A percentile compares a stretch with the other conserved stretches of the same genome.
These are phyloP conservation scores for Acacia crassicarpa DNA, from an alignment of 306 rosid species.

Conservation along the genomic window DNA sequence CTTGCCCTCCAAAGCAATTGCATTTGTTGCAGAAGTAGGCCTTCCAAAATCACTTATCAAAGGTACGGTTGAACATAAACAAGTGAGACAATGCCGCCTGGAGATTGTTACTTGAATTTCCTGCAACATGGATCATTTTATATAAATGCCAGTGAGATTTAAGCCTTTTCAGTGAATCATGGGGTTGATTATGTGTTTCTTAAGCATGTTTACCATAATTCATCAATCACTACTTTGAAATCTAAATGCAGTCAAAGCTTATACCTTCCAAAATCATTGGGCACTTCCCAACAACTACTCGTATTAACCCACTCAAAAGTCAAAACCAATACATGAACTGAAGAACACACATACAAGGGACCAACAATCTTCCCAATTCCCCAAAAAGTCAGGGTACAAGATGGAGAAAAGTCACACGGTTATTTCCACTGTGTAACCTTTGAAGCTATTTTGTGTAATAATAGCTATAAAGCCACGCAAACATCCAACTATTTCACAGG, in stretches of 20 bases:
- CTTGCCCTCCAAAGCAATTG: conserved; percentile 56
- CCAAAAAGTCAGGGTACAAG: neutral
- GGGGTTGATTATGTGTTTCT: neutral
- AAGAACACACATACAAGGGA: neutral
- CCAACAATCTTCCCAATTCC: neutral
- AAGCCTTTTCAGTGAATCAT: neutral
- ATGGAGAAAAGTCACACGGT: neutral
- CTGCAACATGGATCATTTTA: conserved; percentile 30
- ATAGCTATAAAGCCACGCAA: neutral
- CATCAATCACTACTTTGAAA: neutral
- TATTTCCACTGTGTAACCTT: neutral
- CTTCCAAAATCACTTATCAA: conserved; percentile 41
- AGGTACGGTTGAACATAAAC: conserved; percentile 61
- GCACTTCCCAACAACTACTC: neutral
- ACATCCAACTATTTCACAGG: neutral
- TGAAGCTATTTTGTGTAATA: neutral
- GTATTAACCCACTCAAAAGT: neutral
- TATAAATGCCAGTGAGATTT: neutral
- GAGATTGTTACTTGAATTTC: conserved; percentile 46
- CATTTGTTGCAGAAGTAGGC: conserved; percentile 38
- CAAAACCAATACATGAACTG: neutral
- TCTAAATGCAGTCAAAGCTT: neutral
- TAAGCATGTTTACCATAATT: neutral
- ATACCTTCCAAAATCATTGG: neutral
- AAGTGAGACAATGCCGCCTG: conserved; percentile 72